These are phyloP conservation scores for Ulvella scutata DNA, from an alignment of 139 green algal species.

Conservation along the genomic window DNA sequence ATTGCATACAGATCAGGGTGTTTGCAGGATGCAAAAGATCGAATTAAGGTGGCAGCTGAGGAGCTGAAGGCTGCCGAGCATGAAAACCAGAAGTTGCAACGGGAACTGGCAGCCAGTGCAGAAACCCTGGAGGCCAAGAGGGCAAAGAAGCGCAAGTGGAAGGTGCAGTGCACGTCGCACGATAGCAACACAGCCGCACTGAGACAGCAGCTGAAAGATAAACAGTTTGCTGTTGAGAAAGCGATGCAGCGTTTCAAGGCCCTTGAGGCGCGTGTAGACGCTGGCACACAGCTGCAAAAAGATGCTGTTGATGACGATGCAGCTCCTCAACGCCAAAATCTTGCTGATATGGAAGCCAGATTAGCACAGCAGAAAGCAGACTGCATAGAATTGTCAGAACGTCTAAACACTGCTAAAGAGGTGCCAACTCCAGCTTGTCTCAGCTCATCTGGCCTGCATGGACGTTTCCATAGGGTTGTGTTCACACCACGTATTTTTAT, in stretches of 20 bases:
- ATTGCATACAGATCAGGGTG: background rate
- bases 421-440: too few species aligned
- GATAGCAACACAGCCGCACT: background rate
- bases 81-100: background rate
- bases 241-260: background rate
- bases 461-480: too few species aligned
- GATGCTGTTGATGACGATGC: too few species aligned
- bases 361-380: too few species aligned
- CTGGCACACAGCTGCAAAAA: too few species aligned
- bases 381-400: too few species aligned
- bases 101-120: background rate
- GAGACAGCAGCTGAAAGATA: background rate
- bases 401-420: too few species aligned
- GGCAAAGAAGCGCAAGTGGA: background rate
- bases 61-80: background rate
- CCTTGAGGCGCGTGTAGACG: background rate
- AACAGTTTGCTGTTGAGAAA: background rate
- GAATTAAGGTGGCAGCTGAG: background rate
- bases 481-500: too few species aligned
- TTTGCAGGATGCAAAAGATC: background rate
- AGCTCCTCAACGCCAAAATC: too few species aligned
- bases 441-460: too few species aligned
- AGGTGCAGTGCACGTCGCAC: background rate
- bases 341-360: too few species aligned
- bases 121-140: background rate